phyloP scores from a whole-genome alignment of 176 grass and related monocot genomes.

The Canna indica region DNA sequence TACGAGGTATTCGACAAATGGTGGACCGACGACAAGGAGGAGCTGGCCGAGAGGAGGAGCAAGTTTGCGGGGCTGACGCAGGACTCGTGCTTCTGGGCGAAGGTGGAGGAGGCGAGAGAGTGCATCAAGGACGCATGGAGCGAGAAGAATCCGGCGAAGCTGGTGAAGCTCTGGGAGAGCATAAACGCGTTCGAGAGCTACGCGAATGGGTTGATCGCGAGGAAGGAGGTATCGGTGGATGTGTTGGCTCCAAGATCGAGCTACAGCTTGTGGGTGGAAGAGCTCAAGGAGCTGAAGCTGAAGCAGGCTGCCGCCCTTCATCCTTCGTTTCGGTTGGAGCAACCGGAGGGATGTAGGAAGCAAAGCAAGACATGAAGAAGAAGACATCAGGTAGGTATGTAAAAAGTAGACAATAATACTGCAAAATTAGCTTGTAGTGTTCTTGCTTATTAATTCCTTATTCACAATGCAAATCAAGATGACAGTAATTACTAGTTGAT shows the following conservation, averaged over 20 bases:
- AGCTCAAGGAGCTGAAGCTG: constrained; percentile 63
- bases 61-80: constrained; percentile 88
- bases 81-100: constrained; percentile 93
- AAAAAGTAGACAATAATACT: too few species aligned
- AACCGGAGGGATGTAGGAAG: constrained; percentile 4
- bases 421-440: too few species aligned
- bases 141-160: constrained; percentile 19
- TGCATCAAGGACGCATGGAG: constrained; percentile 23
- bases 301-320: constrained; percentile 6
- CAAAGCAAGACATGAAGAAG: too few species aligned
- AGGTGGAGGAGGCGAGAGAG: constrained; percentile 67
- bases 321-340: background rate
- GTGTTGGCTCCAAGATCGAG: constrained; percentile 85
- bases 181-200: constrained; percentile 55
- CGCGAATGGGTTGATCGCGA: constrained; percentile 43
- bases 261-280: constrained; percentile 56
- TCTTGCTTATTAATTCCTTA: too few species aligned
- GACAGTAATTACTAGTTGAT: too few species aligned
- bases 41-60: constrained; percentile 33
- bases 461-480: too few species aligned
- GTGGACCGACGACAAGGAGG: constrained; percentile 42
- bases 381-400: too few species aligned
- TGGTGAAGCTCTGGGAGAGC: constrained; percentile 28
- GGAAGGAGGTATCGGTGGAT: constrained; percentile 72
- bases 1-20: constrained; percentile 88